Evolutionary conservation across 139 green algal genomes (phyloP).

Genomic region (Chlamydomonas schloesseri): DNA sequence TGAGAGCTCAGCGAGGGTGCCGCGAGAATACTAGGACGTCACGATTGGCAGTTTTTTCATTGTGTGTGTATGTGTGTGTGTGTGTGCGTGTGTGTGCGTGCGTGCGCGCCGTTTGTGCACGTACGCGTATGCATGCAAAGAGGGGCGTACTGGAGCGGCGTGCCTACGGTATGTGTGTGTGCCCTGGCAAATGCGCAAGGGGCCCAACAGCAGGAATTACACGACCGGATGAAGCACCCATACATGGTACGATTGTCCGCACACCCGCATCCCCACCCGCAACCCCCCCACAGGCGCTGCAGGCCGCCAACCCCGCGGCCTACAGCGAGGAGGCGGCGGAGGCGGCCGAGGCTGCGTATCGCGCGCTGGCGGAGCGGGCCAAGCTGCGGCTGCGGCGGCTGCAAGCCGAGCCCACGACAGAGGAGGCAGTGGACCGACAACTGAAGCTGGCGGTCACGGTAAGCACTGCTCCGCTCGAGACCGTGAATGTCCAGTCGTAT

Average conservation of each 20-base stretch:
- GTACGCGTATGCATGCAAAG: too few species aligned
- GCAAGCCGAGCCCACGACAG: neutral
- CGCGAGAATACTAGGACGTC: neutral
- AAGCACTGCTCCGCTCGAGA: neutral
- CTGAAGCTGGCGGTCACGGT: slow-evolving; percentile 10
- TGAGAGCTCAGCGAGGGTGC: neutral
- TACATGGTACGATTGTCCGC: too few species aligned
- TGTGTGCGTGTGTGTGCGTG: too few species aligned
- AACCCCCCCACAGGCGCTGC: neutral
- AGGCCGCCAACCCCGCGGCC: slow-evolving; percentile 31
- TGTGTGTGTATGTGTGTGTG: too few species aligned
- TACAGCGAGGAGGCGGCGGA: slow-evolving; percentile 38
- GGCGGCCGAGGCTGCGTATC: slow-evolving; percentile 29
- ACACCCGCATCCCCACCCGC: too few species aligned
- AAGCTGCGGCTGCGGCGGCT: slow-evolving; percentile 7
- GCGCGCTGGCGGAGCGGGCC: slow-evolving; percentile 15
- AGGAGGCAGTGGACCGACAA: slow-evolving; percentile 14
- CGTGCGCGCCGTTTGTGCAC: too few species aligned
- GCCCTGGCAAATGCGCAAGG: too few species aligned
- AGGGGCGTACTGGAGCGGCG: too few species aligned
- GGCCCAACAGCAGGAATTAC: too few species aligned
- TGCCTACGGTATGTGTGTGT: too few species aligned
- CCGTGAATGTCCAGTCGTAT: neutral
- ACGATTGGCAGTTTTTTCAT: neutral
- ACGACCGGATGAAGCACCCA: too few species aligned